Evolutionary conservation across 331 rosid species (phyloP), one percentile per base, ranked within the genome.

Genomic region (Saraca asoca): DNA sequence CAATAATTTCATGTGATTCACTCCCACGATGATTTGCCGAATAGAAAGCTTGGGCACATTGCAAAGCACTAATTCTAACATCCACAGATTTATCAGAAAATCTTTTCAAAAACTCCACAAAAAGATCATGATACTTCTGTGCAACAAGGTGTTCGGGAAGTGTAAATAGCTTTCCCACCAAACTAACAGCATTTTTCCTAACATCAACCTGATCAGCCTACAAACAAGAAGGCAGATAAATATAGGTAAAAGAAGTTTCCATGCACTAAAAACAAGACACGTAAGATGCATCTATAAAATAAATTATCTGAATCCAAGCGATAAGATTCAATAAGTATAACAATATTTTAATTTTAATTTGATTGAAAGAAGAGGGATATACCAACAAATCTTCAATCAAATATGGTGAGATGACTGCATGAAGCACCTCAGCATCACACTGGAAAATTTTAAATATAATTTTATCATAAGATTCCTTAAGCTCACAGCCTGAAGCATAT

Each of bases 131-230:
- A 70, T 81, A 87, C 56, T 83, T 80, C 63, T 58, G 81, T 13
- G 90, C 91, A 72, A 78, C 87, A 63, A 65, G 81, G 78, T 79
- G 81, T 39, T 75, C 81, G 6, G 98, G 83, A 73, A 90, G 80
- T 19, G 96, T 71, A 77, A 90, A 79, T 71, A 94, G 88, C 73
- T 82, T 88, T 45, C 98, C 98, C n/a, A 88, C 77, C 75, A 94
- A 84, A 71, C 75, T 85, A 69, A 94, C 97, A 71, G 98, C 95
- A 84, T 94, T 88, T 51, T 90, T 88, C 71, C 97, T 85, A 62
- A 83, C 84, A 75, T 94, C 98, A 50, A 94, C 97, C 73, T 94
- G 97, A 71, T 94, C 98, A 62, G 96, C 91, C 98, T 94, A 62
- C 68, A 46, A 57, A 78, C 15, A 53, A 13, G 41, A 72, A 56